Conservation (phyloP, 1,284 basidiomycete genomes). For the Rhodotorula sp. region DNA sequence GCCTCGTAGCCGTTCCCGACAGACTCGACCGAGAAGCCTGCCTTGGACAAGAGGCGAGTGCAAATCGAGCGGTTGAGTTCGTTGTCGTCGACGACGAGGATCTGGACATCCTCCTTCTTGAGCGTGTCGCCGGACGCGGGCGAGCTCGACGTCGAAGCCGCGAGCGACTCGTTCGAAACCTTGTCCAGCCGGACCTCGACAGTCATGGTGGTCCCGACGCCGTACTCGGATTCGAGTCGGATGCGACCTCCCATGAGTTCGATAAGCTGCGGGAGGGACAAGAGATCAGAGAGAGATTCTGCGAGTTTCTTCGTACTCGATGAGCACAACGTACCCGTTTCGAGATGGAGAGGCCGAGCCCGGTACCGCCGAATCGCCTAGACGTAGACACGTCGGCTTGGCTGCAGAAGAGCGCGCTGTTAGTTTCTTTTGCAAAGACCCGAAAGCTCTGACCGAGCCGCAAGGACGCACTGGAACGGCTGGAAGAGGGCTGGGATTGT, state of each 20-base stretch:
- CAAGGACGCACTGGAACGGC: constrained; percentile 46
- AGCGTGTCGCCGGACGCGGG: constrained; percentile 17
- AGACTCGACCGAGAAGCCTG: constrained; percentile 19
- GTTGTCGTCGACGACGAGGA: constrained; percentile 42
- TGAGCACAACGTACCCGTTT: constrained; percentile 15
- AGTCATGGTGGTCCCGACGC: constrained; percentile 36
- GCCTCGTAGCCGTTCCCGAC: constrained; percentile 24
- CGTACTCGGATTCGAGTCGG: constrained; percentile 31
- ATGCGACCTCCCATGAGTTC: constrained; percentile 39
- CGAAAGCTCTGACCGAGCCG: constrained; percentile 14
- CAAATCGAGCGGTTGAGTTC: constrained; percentile 38
- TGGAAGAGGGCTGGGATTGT: constrained; percentile 47
- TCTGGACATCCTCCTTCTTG: constrained; percentile 14
- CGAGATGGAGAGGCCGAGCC: constrained; percentile 35
- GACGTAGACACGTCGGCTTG: constrained; percentile 41
- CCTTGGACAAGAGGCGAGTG: constrained; percentile 26
- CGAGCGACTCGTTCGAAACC: background rate
- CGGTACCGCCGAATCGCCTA: constrained; percentile 41
- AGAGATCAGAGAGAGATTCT: constrained; percentile 36
- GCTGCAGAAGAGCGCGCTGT: background rate
- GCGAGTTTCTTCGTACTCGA: constrained; percentile 19
- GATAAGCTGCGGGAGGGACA: constrained; percentile 14
- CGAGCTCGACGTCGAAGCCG: background rate
- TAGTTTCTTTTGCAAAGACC: constrained; percentile 21
- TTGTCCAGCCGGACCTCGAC: constrained; percentile 15